Base-by-base conservation (phyloP, 2,329 filamentous ascomycete genomes). In the Alternaria ventricosa region DNA sequence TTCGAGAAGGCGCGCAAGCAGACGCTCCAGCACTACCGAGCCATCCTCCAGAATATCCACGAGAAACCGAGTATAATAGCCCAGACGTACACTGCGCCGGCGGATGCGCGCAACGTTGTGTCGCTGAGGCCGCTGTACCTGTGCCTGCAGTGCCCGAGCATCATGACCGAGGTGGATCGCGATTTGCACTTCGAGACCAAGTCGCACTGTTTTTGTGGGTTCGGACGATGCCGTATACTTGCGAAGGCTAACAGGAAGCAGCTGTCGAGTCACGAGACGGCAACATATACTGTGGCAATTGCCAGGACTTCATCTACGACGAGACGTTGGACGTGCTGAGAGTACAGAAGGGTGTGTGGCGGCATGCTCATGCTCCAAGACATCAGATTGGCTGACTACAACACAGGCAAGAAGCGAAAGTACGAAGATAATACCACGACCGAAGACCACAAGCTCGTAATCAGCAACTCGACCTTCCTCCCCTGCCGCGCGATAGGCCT, bases 401-500 rank as follows among this genome's bases (percentile, higher is more conserved):
- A 36, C 47, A 27, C 53, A 80, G 78, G 85, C 66, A 90, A 90
- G 66, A 95, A 94, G 82, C 87, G 92, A 68, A 94, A 93, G 75
- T 87, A 89, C 66, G 90, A 92, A 71, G 91, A 94, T 88, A 90
- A 73, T 62, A 82, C 75, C 13, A 79, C 73, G 55, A 70, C 78
- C 61, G 91, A 94, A 63, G 92, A 95, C 67, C 89, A 93, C 61
- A 86, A 88, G 59, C 94, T 92, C 72, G 90, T 97, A 67, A 87
- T 89, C 44, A 86, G 86, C 64, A 96, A 97, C 76, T 94, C 94
- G 12, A 90, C 87, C 27, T 87, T 89, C 61, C 90, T 92, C 7
- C 92, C 93, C 12, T 97, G 95, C 77, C 89, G 92, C 60, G 94
- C 93, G 18, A 94, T 91, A 70, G 95, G 96, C 10, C 88, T 97